Base-by-base conservation (phyloP, 345 rosid species). In the Sonneratia alba region DNA sequence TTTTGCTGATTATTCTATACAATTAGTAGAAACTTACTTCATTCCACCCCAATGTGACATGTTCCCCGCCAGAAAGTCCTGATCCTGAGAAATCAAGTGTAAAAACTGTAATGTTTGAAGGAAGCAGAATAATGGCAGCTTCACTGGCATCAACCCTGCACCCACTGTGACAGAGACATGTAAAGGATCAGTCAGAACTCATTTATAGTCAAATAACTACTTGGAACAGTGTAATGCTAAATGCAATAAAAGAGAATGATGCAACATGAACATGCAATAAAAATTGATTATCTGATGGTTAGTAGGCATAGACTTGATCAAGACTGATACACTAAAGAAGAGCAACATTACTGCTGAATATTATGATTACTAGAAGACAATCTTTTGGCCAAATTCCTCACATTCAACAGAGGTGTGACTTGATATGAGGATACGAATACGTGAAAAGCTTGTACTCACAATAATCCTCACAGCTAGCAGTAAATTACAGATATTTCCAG, bases 101-200 rank as follows among this genome's bases (percentile, higher is more conserved):
- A 72, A 93, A 91, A 82, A 93, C 93, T 40, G 97, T 88, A 59
- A 91, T 91, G 75, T 88, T 93, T 73, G 94, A 93, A 77, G 96
- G 91, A 72, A 93, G 83, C 80, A 93, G 77, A 72, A 91, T 85
- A 75, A 91, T 81, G 38, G 98, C 97, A 70, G 91, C 97, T 89
- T 93, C 98, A 83, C 94, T 88, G 19, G 88, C 97, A 81, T 91
- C 98, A 19, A 91, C 92, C 85, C 97, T 83, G 87, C 97, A 89
- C 61, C 98, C 97, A 83, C 98, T 91, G 85, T 72, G 68, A 78
- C 74, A 84, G 77, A 70, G 63, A 64, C 81, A 84, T 63, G 70
- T 32, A 45, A 43, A 32, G 8, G 21, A 32, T 68, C 16, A 42
- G 70, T 68, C 70, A 68, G 45, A 48, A 68, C 27, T 22, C 8